Evolutionary conservation across 352 stramenopile genomes (phyloP), one percentile per base, ranked within the genome.

Genomic region (Phytophthora megakarya): DNA sequence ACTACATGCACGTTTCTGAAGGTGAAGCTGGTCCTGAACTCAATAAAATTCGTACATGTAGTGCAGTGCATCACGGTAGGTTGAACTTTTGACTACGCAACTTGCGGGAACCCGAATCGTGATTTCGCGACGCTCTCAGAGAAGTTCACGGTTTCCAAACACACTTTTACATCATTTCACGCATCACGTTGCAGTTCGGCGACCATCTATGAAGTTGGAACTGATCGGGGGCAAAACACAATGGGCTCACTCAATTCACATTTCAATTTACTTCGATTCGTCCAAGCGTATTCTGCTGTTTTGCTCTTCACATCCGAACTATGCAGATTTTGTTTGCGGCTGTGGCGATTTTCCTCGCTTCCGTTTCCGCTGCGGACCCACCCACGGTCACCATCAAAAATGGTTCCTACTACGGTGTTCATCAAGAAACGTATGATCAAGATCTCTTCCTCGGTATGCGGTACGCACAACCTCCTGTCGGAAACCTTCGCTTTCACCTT

Each of bases 381-480:
- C 56, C 55, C 16, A 65, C 51, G 6, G 63, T 61, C 32, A 62
- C 45, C 38, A 39, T 75, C 55, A 64, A 51, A 40, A 75, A 75
- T 47, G 67, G 67, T 1, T 72, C 67, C 18, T 72, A 72, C 62
- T 65, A 61, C 42, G 67, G 67, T 5, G 45, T 70, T n/a, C 30
- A 66, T 32, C 60, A 72, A 32, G 25, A 61, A n/a, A 61, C 66
- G 10, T 75, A 69, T 40, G 15, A 56, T 28, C 66, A 73, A 44
- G 65, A 74, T 16, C 32, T 70, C 33, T 79, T 78, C 56, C 62
- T 75, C 4, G 64, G 67, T 3, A 74, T 79, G 43, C 71, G 67
- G 1, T 76, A 65, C 30, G 61, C 61, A 3, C 61, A 69, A 1
- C 61, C 61, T 38, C 61, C 61, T 22, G 46, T 70, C 3, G 58